Evolutionary conservation across 1,284 basidiomycete species (phyloP).

Genomic region (Pseudozyma thailandica): DNA sequence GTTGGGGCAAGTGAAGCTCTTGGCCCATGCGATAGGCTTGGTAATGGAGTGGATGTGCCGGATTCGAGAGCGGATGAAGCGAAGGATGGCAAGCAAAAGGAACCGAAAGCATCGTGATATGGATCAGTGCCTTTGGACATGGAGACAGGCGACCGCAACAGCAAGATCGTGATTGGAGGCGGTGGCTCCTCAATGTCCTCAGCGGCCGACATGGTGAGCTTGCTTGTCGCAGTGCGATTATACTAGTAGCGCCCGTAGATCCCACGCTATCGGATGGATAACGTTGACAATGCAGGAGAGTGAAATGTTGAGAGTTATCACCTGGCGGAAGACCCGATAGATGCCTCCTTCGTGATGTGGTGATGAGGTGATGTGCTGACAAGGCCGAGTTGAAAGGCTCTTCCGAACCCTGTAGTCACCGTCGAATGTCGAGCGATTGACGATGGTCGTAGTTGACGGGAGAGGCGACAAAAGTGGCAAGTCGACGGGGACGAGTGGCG

Average conservation of each 20-base stretch:
- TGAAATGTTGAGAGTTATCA: not conserved
- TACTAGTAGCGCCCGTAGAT: not conserved
- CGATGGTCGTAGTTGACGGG: not conserved
- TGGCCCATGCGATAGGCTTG: conserved; percentile 15
- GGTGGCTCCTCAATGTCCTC: conserved; percentile 45
- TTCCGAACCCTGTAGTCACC: not conserved
- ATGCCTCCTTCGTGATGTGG: too few species aligned
- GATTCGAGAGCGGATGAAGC: conserved; percentile 62
- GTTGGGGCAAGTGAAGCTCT: conserved; percentile 24
- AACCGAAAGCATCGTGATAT: conserved; percentile 65
- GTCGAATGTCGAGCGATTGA: not conserved
- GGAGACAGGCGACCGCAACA: conserved; percentile 62
- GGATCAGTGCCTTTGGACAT: conserved; percentile 64
- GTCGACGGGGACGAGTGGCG: too few species aligned
- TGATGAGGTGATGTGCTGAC: not conserved
- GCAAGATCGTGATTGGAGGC: conserved; percentile 52
- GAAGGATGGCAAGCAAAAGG: conserved; percentile 65
- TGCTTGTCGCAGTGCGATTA: not conserved
- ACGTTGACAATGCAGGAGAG: not conserved
- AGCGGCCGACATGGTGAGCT: conserved; percentile 26
- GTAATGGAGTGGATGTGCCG: conserved; percentile 58
- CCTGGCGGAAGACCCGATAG: too few species aligned
- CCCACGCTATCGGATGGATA: conserved; percentile 3
- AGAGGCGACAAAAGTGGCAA: too few species aligned
- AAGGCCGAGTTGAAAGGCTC: not conserved